Evolutionary conservation across 2,329 filamentous ascomycete species (phyloP), one percentile per base, ranked within the genome.

Genomic region (Claviceps sp.): DNA sequence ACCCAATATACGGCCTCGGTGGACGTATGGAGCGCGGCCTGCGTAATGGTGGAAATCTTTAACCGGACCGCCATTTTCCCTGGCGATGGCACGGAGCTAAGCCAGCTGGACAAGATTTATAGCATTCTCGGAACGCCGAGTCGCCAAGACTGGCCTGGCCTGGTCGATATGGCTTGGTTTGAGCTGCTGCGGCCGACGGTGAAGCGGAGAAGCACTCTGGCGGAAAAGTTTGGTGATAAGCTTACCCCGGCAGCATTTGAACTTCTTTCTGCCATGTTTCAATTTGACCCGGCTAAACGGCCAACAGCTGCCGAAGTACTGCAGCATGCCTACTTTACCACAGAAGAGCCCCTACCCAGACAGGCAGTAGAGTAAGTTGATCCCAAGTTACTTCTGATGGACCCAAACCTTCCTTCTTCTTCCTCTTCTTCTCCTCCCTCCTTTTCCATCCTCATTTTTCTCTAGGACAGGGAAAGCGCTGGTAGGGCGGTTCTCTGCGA

Each of bases 91-190:
- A 87, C 87, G n/a, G 93, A 98, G 67, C 87, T 96, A 58, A 94
- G 85, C 61, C 93, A 98, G 65, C 76, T 98, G 3, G 90, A 97
- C 58, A 96, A 95, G 69, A 91, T 98, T n/a, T 96, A 96, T 68
- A 84, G 85, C 49, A 76, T 95, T 4, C 77, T 98, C 46, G 93
- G 93, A 48, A 97, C 91, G 0, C 93, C 93, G 0, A 94, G 82
- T 43, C 80, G 81, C 52, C 74, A 75, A 38, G 86, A 94, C 34
- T 98, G 94, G 94, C 89, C 93, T 1, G 84, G 82, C 8, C 79
- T 97, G 19, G 76, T 85, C n/a, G 87, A 96, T 52, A 93, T 96
- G 82, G 87, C 91, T 11, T 98, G 93, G 93, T 97, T 95, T 63
- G 88, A 95, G 66, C 78, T 98, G 16, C 77, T 98, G 57, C 78